Base-by-base conservation (phyloP, 2,329 filamentous ascomycete genomes). In the Elsinoe arachidis region DNA sequence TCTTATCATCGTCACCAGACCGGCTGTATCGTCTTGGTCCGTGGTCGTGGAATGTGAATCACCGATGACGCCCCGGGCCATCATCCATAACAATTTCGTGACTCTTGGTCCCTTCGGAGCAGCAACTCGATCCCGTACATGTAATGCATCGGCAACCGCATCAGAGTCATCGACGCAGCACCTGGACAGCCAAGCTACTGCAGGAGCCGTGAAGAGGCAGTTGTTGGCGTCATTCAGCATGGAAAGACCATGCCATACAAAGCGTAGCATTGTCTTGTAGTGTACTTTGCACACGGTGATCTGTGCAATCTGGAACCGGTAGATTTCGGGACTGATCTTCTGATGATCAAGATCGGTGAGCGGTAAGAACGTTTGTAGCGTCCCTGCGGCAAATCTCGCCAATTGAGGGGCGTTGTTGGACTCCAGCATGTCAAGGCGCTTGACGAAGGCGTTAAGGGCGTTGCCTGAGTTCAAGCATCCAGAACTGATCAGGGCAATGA, bases 401-500 rank as follows among this genome's bases (percentile, higher is more conserved):
- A 56, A 12, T n/a, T 47, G 54, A 5, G 54, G 54, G 10, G 54
- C 54, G 11, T 41, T 47, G 17, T 34, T 47, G 11, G 54, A 30
- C 23, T 56, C 54, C 14, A 56, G 43, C 2, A 46, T 11, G 23
- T 56, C 54, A 14, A 56, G 43, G 1, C 54, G 39, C 57, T 59
- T 56, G 33, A 58, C 58, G 23, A 59, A 55, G 14, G 57, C 52
- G n/a, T 57, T 46, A 21, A 53, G 34, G 15, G 57, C 55, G 17
- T 43, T 52, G 19, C 52, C 56, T 19, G 58, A 49, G 15, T 58
- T 57, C 49, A 60, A 23, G 17, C 58, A 61, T 30, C 57, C 56
- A 9, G 58, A 60, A 17, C 56, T 57, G 9, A 61, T 52, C 9
- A 63, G 54, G n/a, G 60, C 56, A 43, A 55, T 49, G 21, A 58